A percentile compares a stretch with the other conserved stretches of the same genome.
phyloP scores from a whole-genome alignment of 2,329 filamentous ascomycete species.

The Torrubiella hemipterigena region DNA sequence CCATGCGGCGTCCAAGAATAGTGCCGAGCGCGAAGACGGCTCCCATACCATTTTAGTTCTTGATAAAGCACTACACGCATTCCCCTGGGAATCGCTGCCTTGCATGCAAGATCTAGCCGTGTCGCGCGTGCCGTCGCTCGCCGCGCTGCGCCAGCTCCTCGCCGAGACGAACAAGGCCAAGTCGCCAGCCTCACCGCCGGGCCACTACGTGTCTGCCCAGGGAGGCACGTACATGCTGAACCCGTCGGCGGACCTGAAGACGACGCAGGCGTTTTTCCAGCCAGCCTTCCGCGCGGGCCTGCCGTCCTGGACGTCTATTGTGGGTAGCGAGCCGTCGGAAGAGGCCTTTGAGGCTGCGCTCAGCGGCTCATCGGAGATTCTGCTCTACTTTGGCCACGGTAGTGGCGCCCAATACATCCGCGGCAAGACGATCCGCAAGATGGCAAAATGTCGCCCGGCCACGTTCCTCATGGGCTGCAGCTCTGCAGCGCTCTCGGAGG shows the following conservation, averaged over 20 bases:
- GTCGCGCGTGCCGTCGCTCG: slow-evolving; percentile 78
- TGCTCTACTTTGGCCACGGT: slow-evolving; percentile 94
- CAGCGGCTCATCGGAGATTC: slow-evolving; percentile 51
- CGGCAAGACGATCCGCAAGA: slow-evolving; percentile 65
- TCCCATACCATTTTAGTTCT: slow-evolving; percentile 77
- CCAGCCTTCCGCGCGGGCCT: slow-evolving; percentile 51
- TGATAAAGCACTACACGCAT: slow-evolving; percentile 80
- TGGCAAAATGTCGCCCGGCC: slow-evolving; percentile 63
- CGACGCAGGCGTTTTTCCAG: slow-evolving; percentile 67
- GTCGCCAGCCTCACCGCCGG: slow-evolving; percentile 10
- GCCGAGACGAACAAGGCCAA: slow-evolving; percentile 28
- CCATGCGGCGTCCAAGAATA: slow-evolving; percentile 39
- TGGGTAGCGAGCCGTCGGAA: slow-evolving; percentile 61
- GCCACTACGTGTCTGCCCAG: slow-evolving; percentile 41
- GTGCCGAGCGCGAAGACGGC: slow-evolving; percentile 27
- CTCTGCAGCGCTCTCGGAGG: slow-evolving; percentile 65
- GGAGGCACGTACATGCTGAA: slow-evolving; percentile 77
- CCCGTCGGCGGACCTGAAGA: slow-evolving; percentile 69
- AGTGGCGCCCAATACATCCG: slow-evolving; percentile 91
- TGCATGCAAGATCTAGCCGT: slow-evolving; percentile 71
- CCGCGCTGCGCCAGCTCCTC: slow-evolving; percentile 67
- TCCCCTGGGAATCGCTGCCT: slow-evolving; percentile 93
- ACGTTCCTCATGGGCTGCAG: slow-evolving; percentile 92
- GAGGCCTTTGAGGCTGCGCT: slow-evolving; percentile 62
- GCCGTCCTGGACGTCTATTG: slow-evolving; percentile 58